These are phyloP conservation scores for Mortierella sp. DNA, from an alignment of 371 early-diverging fungal species.

Conservation along the genomic window DNA sequence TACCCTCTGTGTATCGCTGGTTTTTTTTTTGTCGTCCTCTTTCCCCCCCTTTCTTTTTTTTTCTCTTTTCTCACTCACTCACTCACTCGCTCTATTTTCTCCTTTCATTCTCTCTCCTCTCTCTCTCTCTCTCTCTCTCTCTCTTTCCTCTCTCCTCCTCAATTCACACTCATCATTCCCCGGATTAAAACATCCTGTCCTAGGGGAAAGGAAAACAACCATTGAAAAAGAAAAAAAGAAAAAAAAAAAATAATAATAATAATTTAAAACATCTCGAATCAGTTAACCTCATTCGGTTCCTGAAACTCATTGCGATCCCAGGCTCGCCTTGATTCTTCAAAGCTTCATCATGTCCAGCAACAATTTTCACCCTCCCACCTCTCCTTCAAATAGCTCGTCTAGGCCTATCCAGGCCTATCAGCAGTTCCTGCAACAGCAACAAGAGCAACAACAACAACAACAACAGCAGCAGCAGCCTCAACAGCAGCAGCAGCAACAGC, in stretches of 20 bases:
- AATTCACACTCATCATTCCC: not conserved
- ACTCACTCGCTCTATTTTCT: not conserved
- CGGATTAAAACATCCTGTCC: not conserved
- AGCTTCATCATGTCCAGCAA: conserved; percentile 20
- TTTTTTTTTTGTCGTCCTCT: not conserved
- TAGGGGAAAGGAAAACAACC: not conserved
- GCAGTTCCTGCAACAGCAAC: conserved; percentile 18
- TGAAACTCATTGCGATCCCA: not conserved
- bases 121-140: not conserved
- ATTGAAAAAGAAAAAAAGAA: too few species aligned
- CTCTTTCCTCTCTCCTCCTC: not conserved
- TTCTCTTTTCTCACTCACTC: not conserved
- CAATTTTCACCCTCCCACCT: conserved; percentile 7
- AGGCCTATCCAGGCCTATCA: conserved; percentile 24
- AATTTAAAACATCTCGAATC: not conserved
- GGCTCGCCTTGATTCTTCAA: not conserved
- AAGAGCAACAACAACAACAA: conserved; percentile 9
- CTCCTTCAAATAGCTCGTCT: conserved; percentile 9
- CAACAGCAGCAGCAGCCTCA: conserved; percentile 1
- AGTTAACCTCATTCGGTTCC: not conserved
- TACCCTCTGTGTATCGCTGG: too few species aligned
- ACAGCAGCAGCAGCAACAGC: conserved; percentile 12
- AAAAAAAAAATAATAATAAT: too few species aligned
- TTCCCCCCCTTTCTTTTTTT: not conserved
- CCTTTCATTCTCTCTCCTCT: not conserved